A percentile compares a stretch with the other conserved stretches of the same genome.
These are phyloP conservation scores for Malassezia arunalokei DNA, from an alignment of 1,284 basidiomycete genomes.

Conservation along the genomic window DNA sequence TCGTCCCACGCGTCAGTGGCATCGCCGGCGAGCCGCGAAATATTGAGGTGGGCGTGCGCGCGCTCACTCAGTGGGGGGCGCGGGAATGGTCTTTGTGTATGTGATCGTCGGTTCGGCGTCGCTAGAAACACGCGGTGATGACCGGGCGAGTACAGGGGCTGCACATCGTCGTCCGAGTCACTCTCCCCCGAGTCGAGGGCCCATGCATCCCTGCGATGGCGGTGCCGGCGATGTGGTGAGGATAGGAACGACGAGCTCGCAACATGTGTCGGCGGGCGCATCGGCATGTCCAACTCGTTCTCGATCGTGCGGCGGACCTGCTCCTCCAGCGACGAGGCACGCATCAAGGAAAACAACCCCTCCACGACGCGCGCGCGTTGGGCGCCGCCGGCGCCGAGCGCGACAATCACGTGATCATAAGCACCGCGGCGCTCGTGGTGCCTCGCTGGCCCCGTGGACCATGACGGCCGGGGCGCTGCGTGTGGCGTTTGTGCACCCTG, in stretches of 20 bases:
- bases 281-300: constrained; percentile 3
- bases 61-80: constrained; percentile 4
- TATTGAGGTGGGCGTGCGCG: neutral
- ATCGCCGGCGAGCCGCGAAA: constrained; percentile 5
- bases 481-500: constrained; percentile 84
- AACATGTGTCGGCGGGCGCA: neutral
- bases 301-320: constrained; percentile 6
- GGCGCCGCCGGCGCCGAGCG: neutral
- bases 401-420: neutral
- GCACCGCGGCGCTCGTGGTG: no score
- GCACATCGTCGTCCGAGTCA: constrained; percentile 9
- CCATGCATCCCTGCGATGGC: neutral
- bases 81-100: neutral
- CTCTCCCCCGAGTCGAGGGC: constrained; percentile 1
- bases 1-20: neutral
- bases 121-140: constrained; percentile 13
- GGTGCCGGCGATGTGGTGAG: neutral
- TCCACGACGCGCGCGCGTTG: neutral
- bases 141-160: constrained; percentile 2
- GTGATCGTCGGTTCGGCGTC: constrained; percentile 3
- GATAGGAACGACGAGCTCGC: constrained; percentile 4
- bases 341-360: neutral
- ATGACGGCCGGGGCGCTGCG: constrained; percentile 17
- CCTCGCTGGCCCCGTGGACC: neutral
- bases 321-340: constrained; percentile 6